Base-by-base conservation (phyloP, 2,329 filamentous ascomycete species). In the Stemphylium vesicarium region DNA sequence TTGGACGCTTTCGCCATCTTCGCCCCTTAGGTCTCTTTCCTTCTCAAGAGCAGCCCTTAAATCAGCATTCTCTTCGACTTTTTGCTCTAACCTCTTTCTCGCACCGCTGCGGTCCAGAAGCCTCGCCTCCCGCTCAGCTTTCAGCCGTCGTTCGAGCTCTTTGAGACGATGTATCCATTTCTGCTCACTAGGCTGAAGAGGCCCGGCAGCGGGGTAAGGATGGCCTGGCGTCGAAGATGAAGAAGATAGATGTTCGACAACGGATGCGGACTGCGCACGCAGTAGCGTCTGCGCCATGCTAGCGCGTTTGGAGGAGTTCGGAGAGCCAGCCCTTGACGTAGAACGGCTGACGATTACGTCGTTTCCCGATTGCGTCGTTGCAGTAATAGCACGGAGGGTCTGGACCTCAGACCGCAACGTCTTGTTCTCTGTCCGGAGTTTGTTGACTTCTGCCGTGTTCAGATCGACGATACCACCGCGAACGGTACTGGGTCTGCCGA, bases 131-230 rank as follows among this genome's bases (percentile, higher is more conserved):
- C 95, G 81, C 78, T 99, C 95, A 40, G 90, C 88, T 75, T 96
- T 96, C 15, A 99, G 81, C 65, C 96, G 86, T 62, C 88, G 84
- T 80, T 99, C 95, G 64, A 98, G 80, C 71, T 98, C 93, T 53
- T 91, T 87, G 31, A 98, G 81, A 6, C 95, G 81, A 60, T 96
- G 85, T 61, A 96, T 87, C 91, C 92, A 96, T 63, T 89, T 86
- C 62, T 90, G 88, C 64, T 94, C 89, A 35, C 80, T 81, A 2
- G 79, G 78, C 44, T 79, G 75, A 24, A 77, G 64, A 4, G 75
- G 74, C 7, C 72, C 69, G 8, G 72, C 68, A 59, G 53, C 66
- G 2, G 72, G 72, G 42, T 74, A 74, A 3, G 73, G 72, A 47
- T 73, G 69, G 4, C 64, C 64, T 32, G 65, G 59, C 29, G 50